Base-by-base conservation (phyloP, 108 stramenopile species). In the Pseudonitzschia multiseries region DNA sequence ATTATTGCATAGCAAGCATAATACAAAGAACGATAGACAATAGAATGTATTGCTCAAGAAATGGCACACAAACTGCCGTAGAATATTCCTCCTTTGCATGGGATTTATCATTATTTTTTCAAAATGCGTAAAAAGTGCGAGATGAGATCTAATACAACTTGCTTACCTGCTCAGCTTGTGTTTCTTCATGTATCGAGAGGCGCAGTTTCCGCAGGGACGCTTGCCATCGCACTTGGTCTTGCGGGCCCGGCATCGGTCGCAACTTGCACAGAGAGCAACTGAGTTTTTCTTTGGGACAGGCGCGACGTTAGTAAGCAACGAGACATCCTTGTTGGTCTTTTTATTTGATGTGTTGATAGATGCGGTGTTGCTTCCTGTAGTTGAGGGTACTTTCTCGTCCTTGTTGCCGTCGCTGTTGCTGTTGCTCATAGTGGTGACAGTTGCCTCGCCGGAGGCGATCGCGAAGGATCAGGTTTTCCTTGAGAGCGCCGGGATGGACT, bases 141-240 rank as follows among this genome's bases (percentile, higher is more conserved):
- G 13, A 32, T 41, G 42, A 33, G 24, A 33, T 62, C 18, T 40
- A 62, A 3, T 28, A 20, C 61, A 22, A 57, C 36, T 36, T 36
- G 36, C 86, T 28, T 80, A 84, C 87, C 83, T 85, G 29, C 70
- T 78, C 32, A 94, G 68, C 64, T 90, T 91, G 75, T 89, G 69
- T 64, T 84, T 86, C 80, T 88, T 92, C 89, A 92, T 85, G 77
- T 92, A 92, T 64, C 82, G 87, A 52, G 72, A 15, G 27, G 83
- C 81, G 67, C 93, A 94, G 62, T 89, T 89, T 5, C 76, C 72
- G 70, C 93, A 94, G 32, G 93, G 93, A 10, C 87, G 81, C 15
- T 82, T 72, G 8, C 90, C 89, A 59, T 94, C 90, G 54, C 93
- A 94, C 70, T 86, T 87, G 27, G 93, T 90, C 68, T 94, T 94